Percentiles rank a stretch among this genome's conserved stretches.
These are phyloP conservation scores for Aschersonia sp. DNA, from an alignment of 2,329 filamentous ascomycete genomes.

Conservation along the genomic window DNA sequence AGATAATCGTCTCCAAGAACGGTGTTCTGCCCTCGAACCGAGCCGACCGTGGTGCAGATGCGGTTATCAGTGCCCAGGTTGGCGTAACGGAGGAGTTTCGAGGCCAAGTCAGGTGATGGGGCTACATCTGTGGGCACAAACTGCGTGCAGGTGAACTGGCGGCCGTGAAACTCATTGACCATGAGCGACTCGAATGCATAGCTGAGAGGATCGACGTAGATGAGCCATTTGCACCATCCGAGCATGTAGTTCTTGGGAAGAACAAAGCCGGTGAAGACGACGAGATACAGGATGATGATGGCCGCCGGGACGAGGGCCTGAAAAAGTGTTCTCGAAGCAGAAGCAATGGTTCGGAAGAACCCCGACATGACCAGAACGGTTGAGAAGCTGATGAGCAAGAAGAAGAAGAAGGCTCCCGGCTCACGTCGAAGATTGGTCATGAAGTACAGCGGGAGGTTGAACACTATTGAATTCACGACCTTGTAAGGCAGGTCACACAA, in stretches of 20 bases:
- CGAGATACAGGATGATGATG: slow-evolving; percentile 47
- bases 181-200: slow-evolving; percentile 73
- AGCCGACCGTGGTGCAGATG: slow-evolving; percentile 46
- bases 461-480: slow-evolving; percentile 54
- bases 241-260: slow-evolving; percentile 56
- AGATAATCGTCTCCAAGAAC: slow-evolving; percentile 48
- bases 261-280: slow-evolving; percentile 59
- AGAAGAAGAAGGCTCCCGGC: slow-evolving; percentile 71
- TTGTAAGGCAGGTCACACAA: slow-evolving; percentile 72
- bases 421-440: slow-evolving; percentile 68
- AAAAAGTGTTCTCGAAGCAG: slow-evolving; percentile 54
- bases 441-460: slow-evolving; percentile 76
- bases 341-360: slow-evolving; percentile 73
- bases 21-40: slow-evolving; percentile 31
- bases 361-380: slow-evolving; percentile 70
- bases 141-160: slow-evolving; percentile 38
- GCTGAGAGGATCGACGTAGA: slow-evolving; percentile 63
- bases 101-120: slow-evolving; percentile 1
- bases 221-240: slow-evolving; percentile 71
- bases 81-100: slow-evolving; percentile 7
- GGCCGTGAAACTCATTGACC: slow-evolving; percentile 65
- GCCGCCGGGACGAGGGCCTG: slow-evolving; percentile 48
- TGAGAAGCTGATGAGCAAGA: slow-evolving; percentile 59
- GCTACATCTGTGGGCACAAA: slow-evolving; percentile 25
- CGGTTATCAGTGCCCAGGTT: slow-evolving; percentile 22